Percentiles rank a stretch among this genome's conserved stretches.
Evolutionary conservation across 2,329 filamentous ascomycete species (phyloP).

Genomic region (Neofusicoccum laricinum): DNA sequence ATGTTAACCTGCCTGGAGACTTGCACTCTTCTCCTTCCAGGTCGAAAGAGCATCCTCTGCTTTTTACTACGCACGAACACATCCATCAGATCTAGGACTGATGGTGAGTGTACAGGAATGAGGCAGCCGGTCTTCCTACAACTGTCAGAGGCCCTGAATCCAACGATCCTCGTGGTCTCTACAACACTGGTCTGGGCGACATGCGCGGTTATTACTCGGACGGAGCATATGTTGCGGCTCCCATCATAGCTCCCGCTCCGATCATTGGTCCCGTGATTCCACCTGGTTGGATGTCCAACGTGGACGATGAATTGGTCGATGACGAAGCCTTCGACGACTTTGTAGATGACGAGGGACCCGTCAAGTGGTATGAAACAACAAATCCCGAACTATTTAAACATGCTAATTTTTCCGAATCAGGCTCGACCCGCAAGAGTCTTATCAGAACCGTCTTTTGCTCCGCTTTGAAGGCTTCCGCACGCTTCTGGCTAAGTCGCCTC

Average conservation of each 20-base stretch:
- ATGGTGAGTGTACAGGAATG: conserved; percentile 53
- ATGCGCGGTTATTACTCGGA: conserved; percentile 68
- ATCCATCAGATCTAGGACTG: conserved; percentile 20
- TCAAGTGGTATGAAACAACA: not conserved
- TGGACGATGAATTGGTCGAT: not conserved
- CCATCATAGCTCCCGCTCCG: conserved; percentile 52
- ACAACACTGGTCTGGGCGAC: conserved; percentile 51
- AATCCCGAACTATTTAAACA: not conserved
- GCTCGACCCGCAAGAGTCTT: conserved; percentile 41
- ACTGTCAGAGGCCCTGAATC: conserved; percentile 37
- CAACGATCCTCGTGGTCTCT: conserved; percentile 34
- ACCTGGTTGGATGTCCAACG: not conserved
- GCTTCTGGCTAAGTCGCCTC: not conserved
- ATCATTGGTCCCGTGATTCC: conserved; percentile 30
- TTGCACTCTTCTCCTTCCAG: not conserved
- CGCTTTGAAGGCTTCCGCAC: not conserved
- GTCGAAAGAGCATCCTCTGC: not conserved
- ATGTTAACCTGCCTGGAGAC: conserved; percentile 4
- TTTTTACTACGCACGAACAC: not conserved
- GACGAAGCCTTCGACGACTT: not conserved
- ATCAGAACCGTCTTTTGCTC: conserved; percentile 51
- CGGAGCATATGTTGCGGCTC: conserved; percentile 71
- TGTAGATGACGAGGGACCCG: not conserved
- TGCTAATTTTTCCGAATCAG: not conserved
- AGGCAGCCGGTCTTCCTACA: conserved; percentile 72